Conservation (phyloP, 2,329 filamentous ascomycete species). For the Venturia carpophila region DNA sequence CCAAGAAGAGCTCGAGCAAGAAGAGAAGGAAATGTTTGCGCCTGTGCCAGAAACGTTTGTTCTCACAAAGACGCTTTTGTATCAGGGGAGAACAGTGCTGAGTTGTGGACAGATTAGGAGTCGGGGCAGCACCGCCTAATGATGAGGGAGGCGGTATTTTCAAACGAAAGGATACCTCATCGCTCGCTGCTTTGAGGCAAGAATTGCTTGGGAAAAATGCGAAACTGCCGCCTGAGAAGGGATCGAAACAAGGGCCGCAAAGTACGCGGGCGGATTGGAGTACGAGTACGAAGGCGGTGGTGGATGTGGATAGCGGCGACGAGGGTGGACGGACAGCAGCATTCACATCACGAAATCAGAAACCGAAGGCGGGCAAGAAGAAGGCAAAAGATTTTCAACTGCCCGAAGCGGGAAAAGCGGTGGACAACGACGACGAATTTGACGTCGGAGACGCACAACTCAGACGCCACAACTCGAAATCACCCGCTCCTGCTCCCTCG, state of each 20-base stretch:
- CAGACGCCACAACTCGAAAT: constrained; percentile 18
- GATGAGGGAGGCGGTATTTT: constrained; percentile 21
- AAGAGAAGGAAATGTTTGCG: constrained; percentile 48
- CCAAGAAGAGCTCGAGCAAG: constrained; percentile 39
- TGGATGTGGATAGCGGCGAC: constrained; percentile 9
- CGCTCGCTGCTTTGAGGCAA: constrained; percentile 34
- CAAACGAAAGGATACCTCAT: constrained; percentile 15
- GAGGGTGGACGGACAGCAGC: constrained; percentile 20
- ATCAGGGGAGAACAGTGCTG: not conserved
- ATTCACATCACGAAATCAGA: constrained; percentile 21
- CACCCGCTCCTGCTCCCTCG: constrained; percentile 13
- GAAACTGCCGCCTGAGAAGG: not conserved
- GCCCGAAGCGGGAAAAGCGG: not conserved
- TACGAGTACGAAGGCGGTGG: constrained; percentile 29
- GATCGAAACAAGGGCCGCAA: not conserved
- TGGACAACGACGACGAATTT: not conserved
- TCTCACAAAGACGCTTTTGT: not conserved
- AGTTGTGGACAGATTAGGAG: constrained; percentile 28
- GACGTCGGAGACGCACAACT: constrained; percentile 5
- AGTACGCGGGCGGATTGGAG: constrained; percentile 22
- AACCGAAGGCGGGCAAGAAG: not conserved
- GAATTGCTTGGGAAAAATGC: constrained; percentile 34
- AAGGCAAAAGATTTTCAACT: not conserved
- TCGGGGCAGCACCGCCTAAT: constrained; percentile 31
- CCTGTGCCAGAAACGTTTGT: constrained; percentile 47